Conservation (phyloP, 2,329 filamentous ascomycete species). For the Pyrenochaeta sp. region DNA sequence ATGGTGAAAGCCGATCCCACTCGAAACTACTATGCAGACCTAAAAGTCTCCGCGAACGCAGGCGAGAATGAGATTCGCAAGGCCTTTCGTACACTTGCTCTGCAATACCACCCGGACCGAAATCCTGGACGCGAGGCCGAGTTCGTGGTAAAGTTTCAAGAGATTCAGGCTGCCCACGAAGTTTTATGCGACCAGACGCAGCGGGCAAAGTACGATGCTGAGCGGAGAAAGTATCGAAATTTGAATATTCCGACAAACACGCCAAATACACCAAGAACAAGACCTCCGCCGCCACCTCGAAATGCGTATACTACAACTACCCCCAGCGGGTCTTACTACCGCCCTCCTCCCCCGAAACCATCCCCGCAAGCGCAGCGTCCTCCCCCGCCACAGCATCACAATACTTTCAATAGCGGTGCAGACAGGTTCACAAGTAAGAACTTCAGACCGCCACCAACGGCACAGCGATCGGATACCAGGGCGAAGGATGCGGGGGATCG, state of each 20-base stretch:
- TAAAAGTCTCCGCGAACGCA: conserved; percentile 74
- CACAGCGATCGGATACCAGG: conserved; percentile 40
- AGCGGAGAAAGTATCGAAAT: conserved; percentile 58
- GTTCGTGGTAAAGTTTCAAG: conserved; percentile 82
- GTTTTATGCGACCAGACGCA: conserved; percentile 69
- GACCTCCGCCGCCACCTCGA: conserved; percentile 55
- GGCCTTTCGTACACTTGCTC: conserved; percentile 83
- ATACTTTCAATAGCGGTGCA: conserved; percentile 49
- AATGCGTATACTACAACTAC: conserved; percentile 53
- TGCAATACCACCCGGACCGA: conserved; percentile 88
- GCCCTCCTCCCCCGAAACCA: conserved; percentile 38
- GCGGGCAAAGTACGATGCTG: conserved; percentile 69
- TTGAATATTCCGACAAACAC: conserved; percentile 45
- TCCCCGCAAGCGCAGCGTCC: conserved; percentile 33
- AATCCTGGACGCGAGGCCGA: conserved; percentile 85
- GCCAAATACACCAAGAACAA: conserved; percentile 50
- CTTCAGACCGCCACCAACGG: conserved; percentile 50
- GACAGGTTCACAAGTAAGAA: conserved; percentile 55
- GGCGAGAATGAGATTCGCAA: conserved; percentile 81
- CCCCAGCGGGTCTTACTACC: conserved; percentile 43
- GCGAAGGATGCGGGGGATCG: conserved; percentile 50
- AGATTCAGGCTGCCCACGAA: conserved; percentile 87
- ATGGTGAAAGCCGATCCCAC: conserved; percentile 75
- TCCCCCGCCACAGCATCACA: conserved; percentile 38
- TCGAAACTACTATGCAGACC: conserved; percentile 85